Base-by-base conservation (phyloP, 169 alveolate species). In the Eimeria praecox region DNA sequence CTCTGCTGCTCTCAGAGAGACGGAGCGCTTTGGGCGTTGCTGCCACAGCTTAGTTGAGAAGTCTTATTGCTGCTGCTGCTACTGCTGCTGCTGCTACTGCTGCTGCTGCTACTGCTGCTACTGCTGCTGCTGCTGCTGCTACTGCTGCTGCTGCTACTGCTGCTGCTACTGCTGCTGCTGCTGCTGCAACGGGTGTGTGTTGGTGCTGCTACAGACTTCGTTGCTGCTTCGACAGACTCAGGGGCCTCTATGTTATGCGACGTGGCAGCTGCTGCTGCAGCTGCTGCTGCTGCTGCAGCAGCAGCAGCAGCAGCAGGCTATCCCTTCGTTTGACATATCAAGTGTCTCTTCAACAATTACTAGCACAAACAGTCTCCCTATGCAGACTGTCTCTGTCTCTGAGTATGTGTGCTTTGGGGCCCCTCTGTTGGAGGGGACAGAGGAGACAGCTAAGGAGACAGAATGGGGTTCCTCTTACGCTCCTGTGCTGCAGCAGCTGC, bases 281-380 rank as follows among this genome's bases (percentile, higher is more conserved):
- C 46, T 73, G 44, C 85, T n/a, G 85, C 52, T 73, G 85, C 85
- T 73, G 85, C 85, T 73, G 85, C 85, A 73, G 85, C 85, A 73
- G 85, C 52, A n/a, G 85, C 85, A n/a, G 85, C 85, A n/a, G 85
- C 85, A 73, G 85, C 46, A n/a, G 44, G 52, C 85, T n/a, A 49
- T 22, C 30, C 52, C 85, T 40, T 49, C 33, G 2, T 0, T 73
- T 8, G 46, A 40, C 14, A 73, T 22, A 38, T 22, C 77, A 8
- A 12, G 33, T 40, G 46, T 16, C 85, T 18, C 85, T 49, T 35
- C 52, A 18, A 9, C n/a, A n/a, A n/a, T n/a, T n/a, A n/a, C n/a
- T n/a, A n/a, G n/a, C n/a, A n/a, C n/a, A n/a, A n/a, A n/a, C n/a
- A n/a, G n/a, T n/a, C n/a, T n/a, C n/a, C n/a, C n/a, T n/a, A n/a